Evolutionary conservation across 108 stramenopile genomes (phyloP).

Genomic region (Parietichytrium sp.): DNA sequence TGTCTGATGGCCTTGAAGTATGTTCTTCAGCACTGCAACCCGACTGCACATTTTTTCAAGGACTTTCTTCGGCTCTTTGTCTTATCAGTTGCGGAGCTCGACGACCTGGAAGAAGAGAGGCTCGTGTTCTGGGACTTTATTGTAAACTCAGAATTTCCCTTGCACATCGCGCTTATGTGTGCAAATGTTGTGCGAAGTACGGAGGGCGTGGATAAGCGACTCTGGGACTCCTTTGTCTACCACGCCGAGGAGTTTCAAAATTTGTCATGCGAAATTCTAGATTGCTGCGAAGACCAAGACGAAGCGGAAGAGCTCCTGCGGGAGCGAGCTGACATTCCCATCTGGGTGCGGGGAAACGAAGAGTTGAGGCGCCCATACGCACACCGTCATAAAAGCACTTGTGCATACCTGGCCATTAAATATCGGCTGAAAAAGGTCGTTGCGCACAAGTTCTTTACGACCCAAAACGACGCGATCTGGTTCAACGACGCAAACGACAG

Average conservation of each 20-base stretch:
- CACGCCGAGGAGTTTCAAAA: conserved; percentile 3
- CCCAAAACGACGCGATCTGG: conserved; percentile 16
- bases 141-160: background rate
- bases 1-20: background rate
- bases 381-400: conserved; percentile 10
- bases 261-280: conserved; percentile 13
- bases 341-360: background rate
- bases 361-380: background rate
- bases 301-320: conserved; percentile 32
- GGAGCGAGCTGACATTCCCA: conserved; percentile 28
- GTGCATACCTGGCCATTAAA: conserved; percentile 21
- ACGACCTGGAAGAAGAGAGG: background rate
- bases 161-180: conserved; percentile 28
- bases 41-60: background rate
- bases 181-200: conserved; percentile 3
- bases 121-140: background rate
- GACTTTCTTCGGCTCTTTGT: background rate
- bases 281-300: conserved; percentile 35
- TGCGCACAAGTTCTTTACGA: conserved; percentile 34
- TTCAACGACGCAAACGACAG: conserved; percentile 33
- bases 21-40: conserved; percentile 35
- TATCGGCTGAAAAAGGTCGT: conserved; percentile 22
- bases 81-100: background rate
- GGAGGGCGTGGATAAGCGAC: background rate
- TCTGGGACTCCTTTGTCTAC: background rate